Evolutionary conservation across 257 asterid species (phyloP), one percentile per base, ranked within the genome.

Genomic region (Cordia subcordata): DNA sequence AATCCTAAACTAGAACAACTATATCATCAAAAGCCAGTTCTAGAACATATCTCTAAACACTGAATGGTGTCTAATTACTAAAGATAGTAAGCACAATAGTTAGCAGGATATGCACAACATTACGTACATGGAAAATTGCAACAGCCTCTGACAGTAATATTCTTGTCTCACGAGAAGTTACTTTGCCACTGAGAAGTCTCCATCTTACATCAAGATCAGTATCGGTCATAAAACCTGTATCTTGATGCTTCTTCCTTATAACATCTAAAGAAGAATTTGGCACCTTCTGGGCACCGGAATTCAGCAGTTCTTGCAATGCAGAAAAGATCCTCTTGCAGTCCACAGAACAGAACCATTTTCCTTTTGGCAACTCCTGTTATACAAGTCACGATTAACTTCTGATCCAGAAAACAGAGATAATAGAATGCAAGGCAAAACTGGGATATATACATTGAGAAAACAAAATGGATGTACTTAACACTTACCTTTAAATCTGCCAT

Each of bases 401-500:
- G 32, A 11, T 4, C 20, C 38, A 50, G n/a, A 55, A n/a, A 33
- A 50, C 32, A 14, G 13, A 23, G 13, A 58, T 5, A 54, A 1
- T 51, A 49, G 68, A 38, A 27, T 6, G 3, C 35, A 3, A 50
- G 37, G 20, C 33, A 20, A 55, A 62, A 60, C 12, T 55, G 54
- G 35, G 44, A 27, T 44, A 49, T 10, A 35, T 60, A 42, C 17
- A 55, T 40, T 27, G 47, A 47, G 32, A 12, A 38, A 17, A 4
- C 35, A 53, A 44, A 35, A n/a, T 58, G 40, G 35, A 27, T 27
- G 3, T 27, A 61, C 72, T 17, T 57, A 37, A 53, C 55, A 53
- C 81, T 37, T 61, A 92, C 99, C 99, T 93, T 93, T 11, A 93
- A 72, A 75, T 93, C 99, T 61, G 99, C 95, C 77, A 86, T 62